Base-by-base conservation (phyloP, 2,329 filamentous ascomycete species). In the Ophiosphaerella korrae region DNA sequence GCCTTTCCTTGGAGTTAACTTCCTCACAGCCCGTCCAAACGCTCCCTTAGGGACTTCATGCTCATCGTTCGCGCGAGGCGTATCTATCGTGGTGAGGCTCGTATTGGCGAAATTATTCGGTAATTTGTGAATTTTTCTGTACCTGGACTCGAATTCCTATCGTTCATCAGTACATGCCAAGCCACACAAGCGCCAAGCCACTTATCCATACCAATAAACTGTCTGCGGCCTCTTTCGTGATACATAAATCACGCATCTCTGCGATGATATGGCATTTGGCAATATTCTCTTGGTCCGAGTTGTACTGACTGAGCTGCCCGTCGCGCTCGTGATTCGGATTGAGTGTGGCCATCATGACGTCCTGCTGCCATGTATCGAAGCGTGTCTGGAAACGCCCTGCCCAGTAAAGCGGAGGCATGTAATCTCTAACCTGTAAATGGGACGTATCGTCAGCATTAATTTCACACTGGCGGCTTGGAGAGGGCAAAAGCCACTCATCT, bases 131-230 rank as follows among this genome's bases (percentile, higher is more conserved):
- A 69, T 64, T 42, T 58, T 65, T 11, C 69, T 58, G 42, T 72
- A 72, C 39, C 46, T 68, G 44, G 61, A 63, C 44, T 73, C 70
- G 35, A 71, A 73, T n/a, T 68, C 68, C 70, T 73, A 29, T 1
- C 16, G 18, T 21, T 21, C 5, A 21, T 21, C 5, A 21, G 18
- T 21, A 21, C 18, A 21, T 21, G 18, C 9, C 6, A 29, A 29
- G 26, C 12, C 5, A 9, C 16, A 5, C 14, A n/a, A 40, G 12
- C 8, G 24, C 9, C 12, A 16, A 12, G 4, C 14, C 8, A 8
- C 24, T 29, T 31, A 5, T 3, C 47, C 60, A 36, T 60, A 72
- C 70, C 59, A 68, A 71, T 7, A 73, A 62, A 42, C 70, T 71
- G 45, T 71, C 66, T 40, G 61, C 60, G 35, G 70, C 70, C 42